These are phyloP conservation scores for Rossbeevera mucosa DNA, from an alignment of 768 basidiomycete species.

Conservation along the genomic window DNA sequence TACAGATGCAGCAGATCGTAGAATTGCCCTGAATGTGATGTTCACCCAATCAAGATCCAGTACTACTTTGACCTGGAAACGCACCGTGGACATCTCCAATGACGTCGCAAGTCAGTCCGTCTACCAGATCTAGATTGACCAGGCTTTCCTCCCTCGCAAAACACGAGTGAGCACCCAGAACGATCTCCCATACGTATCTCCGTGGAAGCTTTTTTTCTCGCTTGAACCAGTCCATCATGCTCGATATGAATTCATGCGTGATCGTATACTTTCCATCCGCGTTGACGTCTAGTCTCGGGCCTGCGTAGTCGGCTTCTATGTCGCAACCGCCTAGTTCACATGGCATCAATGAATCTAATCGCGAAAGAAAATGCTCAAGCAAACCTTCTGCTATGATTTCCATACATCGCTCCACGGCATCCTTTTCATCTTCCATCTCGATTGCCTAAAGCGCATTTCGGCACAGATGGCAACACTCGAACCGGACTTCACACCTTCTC, in stretches of 20 bases:
- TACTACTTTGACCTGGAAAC: constrained; percentile 12
- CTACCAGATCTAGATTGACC: constrained; percentile 67
- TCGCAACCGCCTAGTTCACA: constrained; percentile 63
- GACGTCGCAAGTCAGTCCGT: constrained; percentile 83
- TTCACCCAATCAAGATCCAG: background rate
- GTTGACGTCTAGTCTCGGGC: constrained; percentile 61
- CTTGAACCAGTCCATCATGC: constrained; percentile 92
- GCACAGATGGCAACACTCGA: background rate
- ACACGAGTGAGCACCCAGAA: constrained; percentile 74
- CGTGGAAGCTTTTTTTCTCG: constrained; percentile 87
- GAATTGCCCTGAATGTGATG: constrained; percentile 67
- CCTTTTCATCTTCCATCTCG: constrained; percentile 85
- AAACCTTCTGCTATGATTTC: constrained; percentile 78
- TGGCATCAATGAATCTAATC: constrained; percentile 4
- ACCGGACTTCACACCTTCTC: constrained; percentile 59
- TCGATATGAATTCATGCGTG: constrained; percentile 71
- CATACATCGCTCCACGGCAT: constrained; percentile 64
- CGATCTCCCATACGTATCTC: constrained; percentile 94
- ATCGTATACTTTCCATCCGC: constrained; percentile 69
- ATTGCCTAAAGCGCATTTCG: constrained; percentile 59
- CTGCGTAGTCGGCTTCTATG: constrained; percentile 65
- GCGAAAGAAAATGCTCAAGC: constrained; percentile 9
- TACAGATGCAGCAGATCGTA: constrained; percentile 90
- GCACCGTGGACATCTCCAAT: constrained; percentile 95
- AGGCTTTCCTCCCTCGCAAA: constrained; percentile 78